Evolutionary conservation across 2,329 filamentous ascomycete species (phyloP).

Genomic region (Beauveria australis): DNA sequence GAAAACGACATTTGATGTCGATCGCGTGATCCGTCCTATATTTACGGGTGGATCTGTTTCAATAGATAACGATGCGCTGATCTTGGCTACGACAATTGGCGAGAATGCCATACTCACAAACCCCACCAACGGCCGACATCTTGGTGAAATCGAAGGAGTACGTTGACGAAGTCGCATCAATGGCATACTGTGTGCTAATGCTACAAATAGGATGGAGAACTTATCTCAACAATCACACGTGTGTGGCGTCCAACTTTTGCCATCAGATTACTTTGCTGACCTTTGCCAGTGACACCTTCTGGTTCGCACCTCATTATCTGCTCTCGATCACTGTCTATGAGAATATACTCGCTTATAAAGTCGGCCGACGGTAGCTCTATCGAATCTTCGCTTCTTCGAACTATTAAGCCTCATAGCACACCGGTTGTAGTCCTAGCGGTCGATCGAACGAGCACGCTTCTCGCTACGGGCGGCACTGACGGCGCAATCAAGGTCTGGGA

Average conservation of each 20-base stretch:
- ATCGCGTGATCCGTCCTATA: constrained; percentile 79
- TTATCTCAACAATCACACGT: constrained; percentile 67
- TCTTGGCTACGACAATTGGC: constrained; percentile 82
- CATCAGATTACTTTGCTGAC: constrained; percentile 10
- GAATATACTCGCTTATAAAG: constrained; percentile 68
- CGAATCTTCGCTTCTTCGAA: constrained; percentile 62
- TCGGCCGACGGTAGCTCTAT: constrained; percentile 50
- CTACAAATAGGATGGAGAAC: constrained; percentile 59
- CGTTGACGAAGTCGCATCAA: constrained; percentile 10
- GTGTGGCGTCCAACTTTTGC: constrained; percentile 15
- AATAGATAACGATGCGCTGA: constrained; percentile 69
- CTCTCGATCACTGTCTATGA: constrained; percentile 93
- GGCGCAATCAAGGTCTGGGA: constrained; percentile 97
- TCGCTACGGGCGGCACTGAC: constrained; percentile 89
- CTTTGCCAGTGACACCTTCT: constrained; percentile 65
- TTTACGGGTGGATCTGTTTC: constrained; percentile 87
- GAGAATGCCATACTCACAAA: constrained; percentile 88
- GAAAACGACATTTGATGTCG: constrained; percentile 85
- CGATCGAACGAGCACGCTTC: constrained; percentile 77
- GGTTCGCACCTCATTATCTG: constrained; percentile 83
- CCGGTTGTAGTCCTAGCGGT: constrained; percentile 81
- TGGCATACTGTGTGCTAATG: constrained; percentile 13
- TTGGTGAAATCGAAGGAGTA: constrained; percentile 83
- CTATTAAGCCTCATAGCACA: constrained; percentile 81
- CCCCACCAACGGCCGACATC: constrained; percentile 69